A percentile compares a stretch with the other conserved stretches of the same genome.
phyloP scores from a whole-genome alignment of 345 rosid genomes.

The Tarenaya hassleriana region DNA sequence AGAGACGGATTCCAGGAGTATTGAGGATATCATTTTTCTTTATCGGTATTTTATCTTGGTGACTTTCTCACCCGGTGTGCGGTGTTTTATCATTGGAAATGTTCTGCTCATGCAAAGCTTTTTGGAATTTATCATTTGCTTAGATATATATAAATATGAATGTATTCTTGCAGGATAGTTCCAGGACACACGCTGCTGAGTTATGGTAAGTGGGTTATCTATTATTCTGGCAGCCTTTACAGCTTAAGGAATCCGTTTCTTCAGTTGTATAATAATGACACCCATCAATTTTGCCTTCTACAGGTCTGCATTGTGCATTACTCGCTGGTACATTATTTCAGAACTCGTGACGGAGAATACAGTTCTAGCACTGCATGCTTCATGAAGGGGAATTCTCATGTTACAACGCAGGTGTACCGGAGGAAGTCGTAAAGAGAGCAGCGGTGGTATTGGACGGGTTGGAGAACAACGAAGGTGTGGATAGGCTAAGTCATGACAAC shows the following conservation, averaged over 20 bases:
- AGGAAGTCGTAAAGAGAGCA: conserved; percentile 77
- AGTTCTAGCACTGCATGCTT: background rate
- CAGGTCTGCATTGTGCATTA: conserved; percentile 87
- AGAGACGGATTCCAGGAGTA: conserved; percentile 39
- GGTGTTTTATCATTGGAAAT: too few relatives aligned
- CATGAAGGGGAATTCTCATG: background rate
- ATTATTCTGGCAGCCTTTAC: conserved; percentile 6
- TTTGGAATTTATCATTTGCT: background rate
- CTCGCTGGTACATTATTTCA: conserved; percentile 62
- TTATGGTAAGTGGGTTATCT: conserved; percentile 52
- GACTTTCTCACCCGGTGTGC: background rate
- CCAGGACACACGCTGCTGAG: conserved; percentile 80
- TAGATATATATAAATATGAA: background rate
- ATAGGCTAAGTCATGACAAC: conserved; percentile 47
- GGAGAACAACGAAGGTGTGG: conserved; percentile 41
- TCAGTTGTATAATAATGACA: conserved; percentile 11
- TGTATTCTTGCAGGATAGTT: conserved; percentile 58
- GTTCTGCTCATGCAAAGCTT: too few relatives aligned
- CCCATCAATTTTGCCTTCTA: conserved; percentile 17
- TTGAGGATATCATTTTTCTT: conserved; percentile 77
- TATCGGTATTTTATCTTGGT: conserved; percentile 51
- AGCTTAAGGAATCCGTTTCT: background rate
- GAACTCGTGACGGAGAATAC: background rate
- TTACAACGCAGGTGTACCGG: conserved; percentile 57
- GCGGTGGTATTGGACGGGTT: conserved; percentile 46